Base-by-base conservation (phyloP, 2,329 filamentous ascomycete species). In the Fusarium subtropicale region DNA sequence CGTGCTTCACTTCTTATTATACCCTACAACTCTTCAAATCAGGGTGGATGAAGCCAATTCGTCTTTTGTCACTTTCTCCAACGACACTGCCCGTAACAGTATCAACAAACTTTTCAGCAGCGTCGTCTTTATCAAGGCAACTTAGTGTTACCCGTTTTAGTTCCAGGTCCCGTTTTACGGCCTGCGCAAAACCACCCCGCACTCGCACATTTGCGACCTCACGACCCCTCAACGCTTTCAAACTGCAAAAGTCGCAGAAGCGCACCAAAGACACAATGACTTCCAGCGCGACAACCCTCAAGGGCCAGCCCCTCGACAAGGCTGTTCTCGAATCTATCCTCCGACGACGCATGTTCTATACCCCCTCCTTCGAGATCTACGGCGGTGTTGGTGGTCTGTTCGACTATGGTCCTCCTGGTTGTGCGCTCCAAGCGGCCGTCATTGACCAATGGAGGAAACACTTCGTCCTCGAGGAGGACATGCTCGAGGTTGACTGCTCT, bases 311-410 rank as follows among this genome's bases (percentile, higher is more conserved):
- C 81, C 91, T 99, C 75, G 94, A 98, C 81, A 90, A 93, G 76
- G 83, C 86, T 63, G 84, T 88, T 60, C 88, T 98, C 77, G 96
- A 98, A 78, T 91, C 90, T 66, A 88, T 98, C 77, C 90, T 98
- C 75, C 90, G 92, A 72, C 91, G 94, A 71, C 92, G 94, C 80
- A 86, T 95, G 83, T 98, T 98, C 86, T 97, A 96, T 83, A 97
- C 94, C 68, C 94, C 94, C 56, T 91, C 94, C 57, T 98, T 97
- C 81, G 96, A 98, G 81, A 95, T 97, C 76, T 98, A 98, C 79
- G 92, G 92, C 73, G 93, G 93, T 77, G 91, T 96, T 61, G 91
- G 90, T 72, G 94, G 94, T 76, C 90, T 97, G 61, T 97, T 93
- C 84, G 94, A 97, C 81, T 97, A 97, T 82, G 94, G 94, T 72